These are phyloP conservation scores for Apiospora hydei DNA, from an alignment of 2,329 filamentous ascomycete genomes.

Conservation along the genomic window DNA sequence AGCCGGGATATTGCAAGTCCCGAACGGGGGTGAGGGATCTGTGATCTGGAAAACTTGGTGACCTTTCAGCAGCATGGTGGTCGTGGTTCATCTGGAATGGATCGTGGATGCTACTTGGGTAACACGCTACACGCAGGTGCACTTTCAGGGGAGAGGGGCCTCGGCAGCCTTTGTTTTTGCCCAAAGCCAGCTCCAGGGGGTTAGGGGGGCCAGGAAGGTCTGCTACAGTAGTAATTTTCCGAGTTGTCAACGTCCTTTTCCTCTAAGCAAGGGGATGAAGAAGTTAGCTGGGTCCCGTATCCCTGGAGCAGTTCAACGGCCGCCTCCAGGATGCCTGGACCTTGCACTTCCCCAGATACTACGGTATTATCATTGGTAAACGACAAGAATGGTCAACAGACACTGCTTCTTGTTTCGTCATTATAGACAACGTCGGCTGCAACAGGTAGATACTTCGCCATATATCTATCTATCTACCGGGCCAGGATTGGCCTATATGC, in stretches of 20 bases:
- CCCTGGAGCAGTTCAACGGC: constrained; percentile 10
- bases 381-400: neutral
- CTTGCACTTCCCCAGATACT: constrained; percentile 22
- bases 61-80: constrained; percentile 16
- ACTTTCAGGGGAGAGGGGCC: neutral
- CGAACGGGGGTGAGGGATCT: constrained; percentile 18
- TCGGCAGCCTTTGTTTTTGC: neutral
- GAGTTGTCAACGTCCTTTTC: neutral
- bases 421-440: neutral
- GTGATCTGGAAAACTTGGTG: constrained; percentile 12
- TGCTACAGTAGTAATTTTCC: constrained; percentile 3
- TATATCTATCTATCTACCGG: neutral
- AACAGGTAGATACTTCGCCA: neutral
- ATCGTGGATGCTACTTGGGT: constrained; percentile 4
- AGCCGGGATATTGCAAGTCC: constrained; percentile 16
- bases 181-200: neutral
- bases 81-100: constrained; percentile 10
- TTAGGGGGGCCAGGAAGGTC: neutral
- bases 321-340: constrained; percentile 20
- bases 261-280: neutral
- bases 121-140: constrained; percentile 3
- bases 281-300: constrained; percentile 4
- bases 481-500: neutral
- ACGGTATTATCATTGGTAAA: neutral
- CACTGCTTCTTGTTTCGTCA: neutral